Conservation (phyloP, 129 eudicot species). For the Escallonia rubra region DNA sequence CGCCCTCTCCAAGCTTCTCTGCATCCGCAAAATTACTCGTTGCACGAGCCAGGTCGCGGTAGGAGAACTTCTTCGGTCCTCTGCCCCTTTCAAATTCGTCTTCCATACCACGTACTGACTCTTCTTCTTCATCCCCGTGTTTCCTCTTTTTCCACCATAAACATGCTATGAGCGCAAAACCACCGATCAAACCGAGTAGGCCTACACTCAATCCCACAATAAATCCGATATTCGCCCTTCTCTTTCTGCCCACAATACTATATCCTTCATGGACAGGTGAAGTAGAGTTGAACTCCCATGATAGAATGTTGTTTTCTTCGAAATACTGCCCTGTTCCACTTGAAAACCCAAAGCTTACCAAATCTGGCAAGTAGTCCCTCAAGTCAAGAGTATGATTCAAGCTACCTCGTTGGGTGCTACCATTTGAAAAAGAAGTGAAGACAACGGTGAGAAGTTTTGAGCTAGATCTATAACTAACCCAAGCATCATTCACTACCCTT, state of each 20-base stretch:
- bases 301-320: not conserved
- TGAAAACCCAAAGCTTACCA: constrained; percentile 44
- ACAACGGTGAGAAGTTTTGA: constrained; percentile 28
- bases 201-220: constrained; percentile 9
- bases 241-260: no score
- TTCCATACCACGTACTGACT: not conserved
- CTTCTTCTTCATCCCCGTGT: not conserved
- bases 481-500: constrained; percentile 23
- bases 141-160: not conserved
- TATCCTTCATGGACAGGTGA: no score
- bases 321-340: constrained; percentile 30
- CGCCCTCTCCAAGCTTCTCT: constrained; percentile 4
- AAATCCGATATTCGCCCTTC: no score
- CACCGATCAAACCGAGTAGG: not conserved
- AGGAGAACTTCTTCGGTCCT: constrained; percentile 7
- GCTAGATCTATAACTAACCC: constrained; percentile 34
- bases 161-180: not conserved
- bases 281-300: constrained; percentile 9
- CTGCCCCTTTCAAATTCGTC: constrained; percentile 9
- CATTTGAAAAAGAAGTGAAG: constrained; percentile 17
- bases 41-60: not conserved
- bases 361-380: constrained; percentile 36
- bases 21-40: constrained; percentile 3
- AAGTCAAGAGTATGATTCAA: constrained; percentile 30
- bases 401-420: constrained; percentile 3